Conservation (phyloP, 2,329 filamentous ascomycete species). For the Cladobotryum mycophilum region DNA sequence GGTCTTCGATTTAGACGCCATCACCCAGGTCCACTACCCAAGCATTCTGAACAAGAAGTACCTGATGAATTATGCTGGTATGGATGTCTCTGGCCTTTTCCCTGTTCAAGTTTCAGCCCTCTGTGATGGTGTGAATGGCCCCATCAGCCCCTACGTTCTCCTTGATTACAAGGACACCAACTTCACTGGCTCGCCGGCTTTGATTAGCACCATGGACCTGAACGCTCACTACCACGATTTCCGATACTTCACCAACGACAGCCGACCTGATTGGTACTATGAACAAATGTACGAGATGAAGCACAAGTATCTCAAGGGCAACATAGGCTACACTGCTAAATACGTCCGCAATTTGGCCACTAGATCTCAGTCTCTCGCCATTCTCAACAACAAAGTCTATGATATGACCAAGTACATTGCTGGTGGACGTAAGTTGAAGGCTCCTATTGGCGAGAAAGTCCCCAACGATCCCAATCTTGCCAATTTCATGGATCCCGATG, state of each 20-base stretch:
- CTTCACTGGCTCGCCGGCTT: conserved; percentile 57
- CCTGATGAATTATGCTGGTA: conserved; percentile 75
- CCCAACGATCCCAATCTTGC: conserved; percentile 46
- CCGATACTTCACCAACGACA: conserved; percentile 74
- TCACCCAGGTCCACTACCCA: conserved; percentile 68
- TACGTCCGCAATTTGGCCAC: conserved; percentile 66
- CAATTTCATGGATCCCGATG: conserved; percentile 73
- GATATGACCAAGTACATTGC: conserved; percentile 79
- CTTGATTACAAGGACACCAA: conserved; percentile 80
- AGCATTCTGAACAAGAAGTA: conserved; percentile 50
- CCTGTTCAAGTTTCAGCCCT: conserved; percentile 90
- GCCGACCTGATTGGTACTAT: conserved; percentile 83
- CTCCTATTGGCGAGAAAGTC: conserved; percentile 44
- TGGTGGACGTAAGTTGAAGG: conserved; percentile 63
- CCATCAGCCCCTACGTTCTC: conserved; percentile 63
- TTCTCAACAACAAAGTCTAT: conserved; percentile 74
- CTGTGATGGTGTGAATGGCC: conserved; percentile 69
- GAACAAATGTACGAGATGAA: conserved; percentile 79
- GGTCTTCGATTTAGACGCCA: conserved; percentile 75
- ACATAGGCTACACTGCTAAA: conserved; percentile 72
- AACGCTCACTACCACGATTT: conserved; percentile 91
- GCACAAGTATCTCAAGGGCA: conserved; percentile 76
- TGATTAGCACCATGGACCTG: conserved; percentile 60
- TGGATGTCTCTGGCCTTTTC: conserved; percentile 83
- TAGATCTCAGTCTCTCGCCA: conserved; percentile 63